Evolutionary conservation across 2,329 filamentous ascomycete genomes (phyloP).

Genomic region (Teratosphaeria epicoccoides): DNA sequence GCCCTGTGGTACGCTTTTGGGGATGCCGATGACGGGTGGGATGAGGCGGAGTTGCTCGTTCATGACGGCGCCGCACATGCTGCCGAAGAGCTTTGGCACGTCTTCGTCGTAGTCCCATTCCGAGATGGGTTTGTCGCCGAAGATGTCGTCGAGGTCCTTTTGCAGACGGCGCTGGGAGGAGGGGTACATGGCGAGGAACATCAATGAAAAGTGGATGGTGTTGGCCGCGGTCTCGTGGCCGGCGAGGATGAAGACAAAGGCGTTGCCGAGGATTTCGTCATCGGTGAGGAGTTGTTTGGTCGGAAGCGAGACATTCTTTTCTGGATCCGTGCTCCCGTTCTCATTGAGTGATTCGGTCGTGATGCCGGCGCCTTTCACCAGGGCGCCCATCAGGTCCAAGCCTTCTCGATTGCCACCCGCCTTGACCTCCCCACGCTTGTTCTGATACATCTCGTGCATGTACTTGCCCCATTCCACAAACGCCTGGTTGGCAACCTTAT

Average conservation of each 20-base stretch:
- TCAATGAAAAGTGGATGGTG: conserved; percentile 58
- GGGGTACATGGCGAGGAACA: conserved; percentile 57
- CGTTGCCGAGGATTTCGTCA: conserved; percentile 61
- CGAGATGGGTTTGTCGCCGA: conserved; percentile 47
- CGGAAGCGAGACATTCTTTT: conserved; percentile 35
- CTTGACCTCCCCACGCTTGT: conserved; percentile 44
- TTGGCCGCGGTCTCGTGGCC: conserved; percentile 76
- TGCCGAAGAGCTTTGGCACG: conserved; percentile 55
- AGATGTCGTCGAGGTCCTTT: conserved; percentile 54
- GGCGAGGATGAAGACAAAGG: conserved; percentile 53
- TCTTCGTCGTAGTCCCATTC: conserved; percentile 62
- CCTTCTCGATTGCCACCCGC: conserved; percentile 29
- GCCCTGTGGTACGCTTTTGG: conserved; percentile 46
- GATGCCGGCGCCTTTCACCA: conserved; percentile 39
- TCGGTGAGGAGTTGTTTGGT: conserved; percentile 43
- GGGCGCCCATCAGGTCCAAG: conserved; percentile 47
- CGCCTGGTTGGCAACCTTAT: conserved; percentile 44
- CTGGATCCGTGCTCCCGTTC: conserved; percentile 31
- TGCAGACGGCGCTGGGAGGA: conserved; percentile 56
- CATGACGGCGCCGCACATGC: conserved; percentile 63
- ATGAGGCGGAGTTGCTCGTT: conserved; percentile 67
- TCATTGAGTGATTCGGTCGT: conserved; percentile 29
- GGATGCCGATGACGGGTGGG: conserved; percentile 60
- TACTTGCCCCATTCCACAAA: conserved; percentile 56
- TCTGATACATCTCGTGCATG: conserved; percentile 56